phyloP scores from a whole-genome alignment of 306 rosid genomes.

The Carpinus viminea region DNA sequence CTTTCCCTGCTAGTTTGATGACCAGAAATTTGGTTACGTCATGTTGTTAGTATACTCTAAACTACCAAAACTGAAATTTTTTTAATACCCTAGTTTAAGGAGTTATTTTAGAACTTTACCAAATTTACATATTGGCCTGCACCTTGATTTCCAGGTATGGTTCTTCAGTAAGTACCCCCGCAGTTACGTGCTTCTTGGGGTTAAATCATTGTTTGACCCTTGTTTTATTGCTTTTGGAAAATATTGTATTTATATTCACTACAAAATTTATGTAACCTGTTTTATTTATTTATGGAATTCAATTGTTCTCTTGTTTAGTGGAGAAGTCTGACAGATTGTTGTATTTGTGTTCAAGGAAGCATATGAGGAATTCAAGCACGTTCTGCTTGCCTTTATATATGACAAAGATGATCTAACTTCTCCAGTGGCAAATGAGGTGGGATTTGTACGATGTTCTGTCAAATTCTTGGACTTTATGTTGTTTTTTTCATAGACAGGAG shows the following conservation, averaged over 20 bases:
- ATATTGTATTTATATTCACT: neutral
- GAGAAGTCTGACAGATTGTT: slow-evolving; percentile 40
- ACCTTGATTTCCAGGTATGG: neutral
- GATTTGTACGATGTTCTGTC: neutral
- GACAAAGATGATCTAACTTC: slow-evolving; percentile 81
- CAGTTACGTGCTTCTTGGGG: neutral
- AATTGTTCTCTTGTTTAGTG: neutral
- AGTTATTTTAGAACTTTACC: neutral
- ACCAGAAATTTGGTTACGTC: neutral
- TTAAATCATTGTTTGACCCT: neutral
- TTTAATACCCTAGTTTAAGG: neutral
- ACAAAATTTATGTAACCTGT: neutral
- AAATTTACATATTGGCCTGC: neutral
- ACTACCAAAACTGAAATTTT: too few relatives aligned
- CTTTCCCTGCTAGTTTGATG: too few relatives aligned
- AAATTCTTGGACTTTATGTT: neutral
- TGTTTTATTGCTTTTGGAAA: neutral
- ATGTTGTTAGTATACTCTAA: neutral
- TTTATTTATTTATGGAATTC: neutral
- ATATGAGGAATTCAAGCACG: slow-evolving; percentile 98
- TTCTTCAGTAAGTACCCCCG: neutral
- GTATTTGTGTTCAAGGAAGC: slow-evolving; percentile 83
- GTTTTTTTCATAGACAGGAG: neutral
- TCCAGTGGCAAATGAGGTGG: slow-evolving; percentile 89
- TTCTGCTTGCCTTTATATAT: slow-evolving; percentile 88